These are phyloP conservation scores for Globisporangium lucens DNA, from an alignment of 352 stramenopile species.

Conservation along the genomic window DNA sequence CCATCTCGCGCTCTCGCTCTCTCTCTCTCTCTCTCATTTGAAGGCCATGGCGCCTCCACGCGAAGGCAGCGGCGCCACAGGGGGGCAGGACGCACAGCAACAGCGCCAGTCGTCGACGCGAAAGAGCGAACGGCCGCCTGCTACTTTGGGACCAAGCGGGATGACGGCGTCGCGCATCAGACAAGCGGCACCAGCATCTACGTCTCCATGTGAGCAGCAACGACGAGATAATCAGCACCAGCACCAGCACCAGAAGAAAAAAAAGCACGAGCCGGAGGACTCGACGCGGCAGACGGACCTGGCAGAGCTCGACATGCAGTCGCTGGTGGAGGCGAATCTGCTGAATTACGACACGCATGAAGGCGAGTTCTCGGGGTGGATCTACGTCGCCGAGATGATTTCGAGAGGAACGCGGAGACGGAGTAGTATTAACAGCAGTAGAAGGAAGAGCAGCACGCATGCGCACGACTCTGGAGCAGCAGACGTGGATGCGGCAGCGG, in stretches of 20 bases:
- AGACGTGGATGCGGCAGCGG: neutral
- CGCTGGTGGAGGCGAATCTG: slow-evolving; percentile 14
- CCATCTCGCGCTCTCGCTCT: neutral
- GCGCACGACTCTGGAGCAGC: neutral
- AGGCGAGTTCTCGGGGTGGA: slow-evolving; percentile 33
- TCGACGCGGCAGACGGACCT: slow-evolving; percentile 29
- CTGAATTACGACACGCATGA: slow-evolving; percentile 23
- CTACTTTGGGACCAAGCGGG: neutral
- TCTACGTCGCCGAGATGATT: slow-evolving; percentile 27
- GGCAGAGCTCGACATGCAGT: slow-evolving; percentile 27
- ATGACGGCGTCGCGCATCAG: neutral
- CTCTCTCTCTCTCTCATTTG: neutral
- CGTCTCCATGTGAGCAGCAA: neutral
- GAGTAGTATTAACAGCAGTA: neutral
- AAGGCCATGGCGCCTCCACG: neutral
- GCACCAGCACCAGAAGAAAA: neutral
- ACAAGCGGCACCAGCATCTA: neutral
- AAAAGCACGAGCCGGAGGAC: neutral
- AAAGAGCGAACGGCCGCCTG: neutral
- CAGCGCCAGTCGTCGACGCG: neutral
- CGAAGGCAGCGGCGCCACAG: neutral
- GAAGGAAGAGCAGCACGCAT: neutral
- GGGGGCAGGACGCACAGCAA: neutral
- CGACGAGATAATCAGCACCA: neutral
- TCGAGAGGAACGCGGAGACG: neutral